A percentile compares a stretch with the other conserved stretches of the same genome.
Conservation (phyloP, 371 early-diverging fungal species). For the Dinochytrium kinnereticum region DNA sequence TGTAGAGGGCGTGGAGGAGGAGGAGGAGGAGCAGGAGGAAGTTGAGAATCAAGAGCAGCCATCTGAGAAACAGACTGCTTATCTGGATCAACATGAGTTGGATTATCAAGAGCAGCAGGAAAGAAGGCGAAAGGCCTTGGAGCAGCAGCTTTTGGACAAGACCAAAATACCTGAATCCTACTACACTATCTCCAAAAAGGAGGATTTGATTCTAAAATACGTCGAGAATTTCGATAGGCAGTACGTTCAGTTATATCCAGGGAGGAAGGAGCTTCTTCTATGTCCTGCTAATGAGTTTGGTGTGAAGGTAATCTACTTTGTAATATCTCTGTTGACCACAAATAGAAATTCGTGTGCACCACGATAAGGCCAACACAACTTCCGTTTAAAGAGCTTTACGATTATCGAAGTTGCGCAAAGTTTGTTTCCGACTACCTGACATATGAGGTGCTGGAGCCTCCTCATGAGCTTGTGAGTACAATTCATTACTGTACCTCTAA, state of each 20-base stretch:
- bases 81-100: constrained; percentile 44
- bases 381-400: constrained; percentile 57
- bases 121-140: constrained; percentile 25
- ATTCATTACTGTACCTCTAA: constrained; percentile 8
- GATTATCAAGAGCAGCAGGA: constrained; percentile 44
- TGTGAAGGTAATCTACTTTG: constrained; percentile 35
- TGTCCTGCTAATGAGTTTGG: constrained; percentile 56
- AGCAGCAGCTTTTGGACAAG: constrained; percentile 43
- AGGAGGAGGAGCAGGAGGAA: too few relatives aligned
- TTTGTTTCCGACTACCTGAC: constrained; percentile 57
- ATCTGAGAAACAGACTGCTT: neutral
- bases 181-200: constrained; percentile 49
- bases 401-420: constrained; percentile 54
- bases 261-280: constrained; percentile 52
- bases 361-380: constrained; percentile 57
- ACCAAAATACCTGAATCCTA: constrained; percentile 46
- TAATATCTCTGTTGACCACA: neutral
- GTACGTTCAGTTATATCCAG: constrained; percentile 57
- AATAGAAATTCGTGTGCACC: constrained; percentile 60
- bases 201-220: constrained; percentile 47
- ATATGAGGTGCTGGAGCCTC: constrained; percentile 57
- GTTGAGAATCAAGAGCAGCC: neutral
- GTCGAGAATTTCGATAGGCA: constrained; percentile 59
- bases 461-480: constrained; percentile 55
- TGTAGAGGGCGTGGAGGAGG: too few relatives aligned